Conservation (phyloP, 306 rosid genomes). For the Quillaja saponaria region DNA sequence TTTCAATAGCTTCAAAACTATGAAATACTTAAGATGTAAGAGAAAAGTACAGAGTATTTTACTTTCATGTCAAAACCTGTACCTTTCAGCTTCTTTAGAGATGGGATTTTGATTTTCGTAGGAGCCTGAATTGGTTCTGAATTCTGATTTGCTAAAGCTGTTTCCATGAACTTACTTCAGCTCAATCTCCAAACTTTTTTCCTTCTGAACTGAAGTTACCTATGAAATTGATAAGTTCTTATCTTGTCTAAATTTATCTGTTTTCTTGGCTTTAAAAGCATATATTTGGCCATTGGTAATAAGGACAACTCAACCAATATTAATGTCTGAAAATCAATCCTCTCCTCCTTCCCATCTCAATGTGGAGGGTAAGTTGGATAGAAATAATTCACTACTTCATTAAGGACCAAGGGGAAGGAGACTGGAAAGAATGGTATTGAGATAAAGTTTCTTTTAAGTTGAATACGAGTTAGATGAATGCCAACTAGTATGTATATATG, state of each 20-base stretch:
- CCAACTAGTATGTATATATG: background rate
- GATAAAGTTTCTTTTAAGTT: slow-evolving; percentile 14
- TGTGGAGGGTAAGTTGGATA: background rate
- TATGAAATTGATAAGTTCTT: no score
- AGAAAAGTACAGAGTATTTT: no score
- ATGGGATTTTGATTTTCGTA: no score
- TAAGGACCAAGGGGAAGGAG: slow-evolving; percentile 14
- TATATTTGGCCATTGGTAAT: background rate
- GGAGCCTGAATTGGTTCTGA: no score
- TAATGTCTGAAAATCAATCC: slow-evolving; percentile 2
- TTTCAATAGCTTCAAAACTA: background rate
- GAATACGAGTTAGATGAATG: background rate
- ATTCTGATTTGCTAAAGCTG: no score
- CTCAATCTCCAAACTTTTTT: no score
- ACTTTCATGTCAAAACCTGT: no score
- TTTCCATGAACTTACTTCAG: no score
- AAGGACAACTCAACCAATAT: background rate
- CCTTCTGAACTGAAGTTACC: no score
- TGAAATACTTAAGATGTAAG: background rate
- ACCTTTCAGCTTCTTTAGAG: no score
- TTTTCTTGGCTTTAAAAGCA: background rate
- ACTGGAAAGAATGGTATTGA: slow-evolving; percentile 5
- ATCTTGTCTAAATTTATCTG: no score
- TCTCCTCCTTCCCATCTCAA: slow-evolving; percentile 5
- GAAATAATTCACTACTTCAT: slow-evolving; percentile 3